Percentiles rank a stretch among this genome's conserved stretches.
Conservation (phyloP, 768 basidiomycete genomes). For the Omphalotus guepiniiformis region DNA sequence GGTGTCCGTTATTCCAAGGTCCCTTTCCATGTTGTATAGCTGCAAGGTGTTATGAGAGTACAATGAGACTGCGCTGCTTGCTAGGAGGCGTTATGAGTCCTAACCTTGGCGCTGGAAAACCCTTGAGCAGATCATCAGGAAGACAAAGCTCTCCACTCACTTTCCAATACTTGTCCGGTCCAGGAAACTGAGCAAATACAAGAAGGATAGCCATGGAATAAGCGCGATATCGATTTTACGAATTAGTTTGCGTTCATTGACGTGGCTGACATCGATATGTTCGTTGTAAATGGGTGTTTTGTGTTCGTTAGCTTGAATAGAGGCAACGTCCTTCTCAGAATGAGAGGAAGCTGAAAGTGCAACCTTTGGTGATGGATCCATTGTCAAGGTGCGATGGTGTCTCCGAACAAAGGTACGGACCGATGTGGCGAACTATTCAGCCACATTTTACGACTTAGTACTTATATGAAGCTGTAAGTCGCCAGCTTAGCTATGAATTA, state of each 20-base stretch:
- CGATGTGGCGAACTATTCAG: too few relatives aligned
- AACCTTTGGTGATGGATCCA: conserved; percentile 11
- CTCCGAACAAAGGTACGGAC: too few relatives aligned
- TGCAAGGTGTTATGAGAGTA: conserved; percentile 16
- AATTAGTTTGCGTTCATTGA: conserved; percentile 67
- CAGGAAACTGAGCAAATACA: conserved; percentile 74
- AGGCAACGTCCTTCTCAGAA: conserved; percentile 27
- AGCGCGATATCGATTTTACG: conserved; percentile 67
- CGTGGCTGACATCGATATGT: conserved; percentile 51
- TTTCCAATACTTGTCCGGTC: conserved; percentile 56
- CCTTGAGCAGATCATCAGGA: conserved; percentile 14
- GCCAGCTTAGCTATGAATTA: too few relatives aligned
- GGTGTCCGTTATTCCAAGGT: conserved; percentile 57
- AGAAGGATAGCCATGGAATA: conserved; percentile 67
- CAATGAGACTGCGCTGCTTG: neutral
- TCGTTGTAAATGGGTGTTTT: conserved; percentile 33
- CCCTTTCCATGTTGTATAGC: conserved; percentile 59
- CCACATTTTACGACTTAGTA: too few relatives aligned
- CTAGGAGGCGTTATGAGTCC: neutral
- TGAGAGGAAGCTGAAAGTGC: conserved; percentile 15
- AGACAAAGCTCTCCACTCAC: conserved; percentile 18
- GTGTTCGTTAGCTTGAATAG: conserved; percentile 21
- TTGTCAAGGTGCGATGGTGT: too few relatives aligned
- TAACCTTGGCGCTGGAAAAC: conserved; percentile 41
- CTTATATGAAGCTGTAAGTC: too few relatives aligned